Conservation (phyloP, 2,329 filamentous ascomycete species). For the Penicillium sp. region DNA sequence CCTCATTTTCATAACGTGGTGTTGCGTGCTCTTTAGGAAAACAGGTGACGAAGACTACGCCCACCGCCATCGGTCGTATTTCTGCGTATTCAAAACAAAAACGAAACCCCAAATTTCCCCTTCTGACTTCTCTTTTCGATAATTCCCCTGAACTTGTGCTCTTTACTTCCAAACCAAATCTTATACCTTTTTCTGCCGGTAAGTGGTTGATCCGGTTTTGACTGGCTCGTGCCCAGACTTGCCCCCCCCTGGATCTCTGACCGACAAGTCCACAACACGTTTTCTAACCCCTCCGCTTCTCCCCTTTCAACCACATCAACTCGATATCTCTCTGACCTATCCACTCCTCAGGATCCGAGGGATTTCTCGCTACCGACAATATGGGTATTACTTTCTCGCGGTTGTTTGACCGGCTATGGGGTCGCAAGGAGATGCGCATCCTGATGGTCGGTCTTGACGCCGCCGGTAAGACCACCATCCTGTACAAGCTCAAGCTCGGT, state of each 20-base stretch:
- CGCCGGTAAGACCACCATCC: constrained; percentile 99
- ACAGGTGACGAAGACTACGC: constrained; percentile 42
- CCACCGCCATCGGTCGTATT: constrained; percentile 36
- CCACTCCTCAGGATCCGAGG: constrained; percentile 16
- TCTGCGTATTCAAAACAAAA: constrained; percentile 37
- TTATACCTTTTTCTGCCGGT: constrained; percentile 14
- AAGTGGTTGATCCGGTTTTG: constrained; percentile 4
- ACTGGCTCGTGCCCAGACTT: constrained; percentile 6
- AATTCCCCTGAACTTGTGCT: constrained; percentile 16
- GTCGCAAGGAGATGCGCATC: constrained; percentile 99
- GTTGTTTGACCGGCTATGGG: constrained; percentile 93
- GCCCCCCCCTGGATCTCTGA: constrained; percentile 12
- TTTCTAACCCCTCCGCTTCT: constrained; percentile 22
- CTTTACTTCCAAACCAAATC: background rate
- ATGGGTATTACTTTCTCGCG: constrained; percentile 99
- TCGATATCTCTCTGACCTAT: constrained; percentile 12
- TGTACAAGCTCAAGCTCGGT: constrained; percentile 99
- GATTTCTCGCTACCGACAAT: constrained; percentile 48
- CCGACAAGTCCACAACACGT: constrained; percentile 27
- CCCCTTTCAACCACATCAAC: constrained; percentile 13
- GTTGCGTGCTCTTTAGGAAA: constrained; percentile 3
- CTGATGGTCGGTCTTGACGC: constrained; percentile 99
- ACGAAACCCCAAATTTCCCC: constrained; percentile 20
- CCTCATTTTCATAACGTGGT: background rate
- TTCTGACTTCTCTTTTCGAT: constrained; percentile 14